Percentiles rank a stretch among this genome's conserved stretches.
Evolutionary conservation across 352 stramenopile genomes (phyloP).

Genomic region (Pythium vanterpoolii): DNA sequence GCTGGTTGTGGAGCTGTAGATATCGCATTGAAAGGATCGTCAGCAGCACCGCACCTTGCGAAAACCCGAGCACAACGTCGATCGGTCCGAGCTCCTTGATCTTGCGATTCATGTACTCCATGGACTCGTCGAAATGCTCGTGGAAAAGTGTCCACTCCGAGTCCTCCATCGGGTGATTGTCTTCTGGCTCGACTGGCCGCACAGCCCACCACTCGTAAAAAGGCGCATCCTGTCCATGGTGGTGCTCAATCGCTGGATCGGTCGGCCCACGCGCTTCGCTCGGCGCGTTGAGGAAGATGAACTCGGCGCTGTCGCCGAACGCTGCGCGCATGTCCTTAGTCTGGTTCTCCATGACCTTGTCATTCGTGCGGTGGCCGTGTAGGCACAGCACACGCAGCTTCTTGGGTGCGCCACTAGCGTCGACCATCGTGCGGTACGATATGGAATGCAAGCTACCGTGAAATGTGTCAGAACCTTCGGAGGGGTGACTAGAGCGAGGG

Average conservation of each 20-base stretch:
- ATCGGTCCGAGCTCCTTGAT: conserved; percentile 58
- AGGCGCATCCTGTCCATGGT: conserved; percentile 50
- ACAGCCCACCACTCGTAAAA: conserved; percentile 80
- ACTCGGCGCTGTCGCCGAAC: conserved; percentile 60
- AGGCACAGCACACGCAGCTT: conserved; percentile 68
- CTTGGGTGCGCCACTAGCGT: conserved; percentile 3
- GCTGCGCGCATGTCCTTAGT: conserved; percentile 48
- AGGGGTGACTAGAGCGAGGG: not conserved
- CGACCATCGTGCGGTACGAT: not conserved
- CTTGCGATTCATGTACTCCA: conserved; percentile 61
- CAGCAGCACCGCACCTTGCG: conserved; percentile 66
- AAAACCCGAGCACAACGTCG: conserved; percentile 77
- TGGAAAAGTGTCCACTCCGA: conserved; percentile 20
- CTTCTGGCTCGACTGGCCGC: conserved; percentile 38
- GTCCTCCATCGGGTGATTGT: conserved; percentile 29
- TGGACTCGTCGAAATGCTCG: conserved; percentile 24
- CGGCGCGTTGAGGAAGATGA: conserved; percentile 64
- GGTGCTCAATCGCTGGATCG: conserved; percentile 47
- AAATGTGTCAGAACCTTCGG: not conserved
- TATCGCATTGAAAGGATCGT: conserved; percentile 64
- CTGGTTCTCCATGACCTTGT: conserved; percentile 70
- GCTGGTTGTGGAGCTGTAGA: conserved; percentile 30
- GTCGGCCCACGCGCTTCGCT: conserved; percentile 45
- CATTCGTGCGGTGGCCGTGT: conserved; percentile 71
- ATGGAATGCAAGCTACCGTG: not conserved